phyloP scores from a whole-genome alignment of 2,329 filamentous ascomycete species.

The Diaporthe nobilis region DNA sequence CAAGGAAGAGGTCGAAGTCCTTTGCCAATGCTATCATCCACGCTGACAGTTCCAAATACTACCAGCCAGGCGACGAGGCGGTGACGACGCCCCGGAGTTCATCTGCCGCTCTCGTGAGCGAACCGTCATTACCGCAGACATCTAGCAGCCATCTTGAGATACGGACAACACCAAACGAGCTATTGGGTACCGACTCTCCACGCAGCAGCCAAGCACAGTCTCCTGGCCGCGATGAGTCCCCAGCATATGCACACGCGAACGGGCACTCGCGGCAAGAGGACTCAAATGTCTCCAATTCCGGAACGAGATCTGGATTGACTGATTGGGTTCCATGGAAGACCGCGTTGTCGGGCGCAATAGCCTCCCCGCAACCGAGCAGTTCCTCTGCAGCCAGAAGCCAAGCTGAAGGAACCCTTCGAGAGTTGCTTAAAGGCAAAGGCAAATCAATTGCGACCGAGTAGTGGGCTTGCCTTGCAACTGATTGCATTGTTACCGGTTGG shows the following conservation, averaged over 20 bases:
- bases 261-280: slow-evolving; percentile 46
- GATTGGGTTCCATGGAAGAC: slow-evolving; percentile 63
- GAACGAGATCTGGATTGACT: slow-evolving; percentile 57
- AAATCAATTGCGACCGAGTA: slow-evolving; percentile 44
- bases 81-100: slow-evolving; percentile 53
- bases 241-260: slow-evolving; percentile 43
- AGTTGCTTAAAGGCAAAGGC: slow-evolving; percentile 59
- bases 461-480: neutral
- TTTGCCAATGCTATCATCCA: slow-evolving; percentile 62
- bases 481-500: neutral
- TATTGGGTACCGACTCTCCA: slow-evolving; percentile 41
- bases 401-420: slow-evolving; percentile 70
- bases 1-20: slow-evolving; percentile 56
- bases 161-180: slow-evolving; percentile 52
- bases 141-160: slow-evolving; percentile 66
- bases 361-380: slow-evolving; percentile 25
- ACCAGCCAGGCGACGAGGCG: slow-evolving; percentile 48
- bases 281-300: slow-evolving; percentile 46
- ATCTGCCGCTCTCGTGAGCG: slow-evolving; percentile 63
- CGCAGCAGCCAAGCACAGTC: slow-evolving; percentile 48
- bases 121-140: slow-evolving; percentile 70
- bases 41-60: slow-evolving; percentile 55
- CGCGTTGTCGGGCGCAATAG: slow-evolving; percentile 47
- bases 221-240: slow-evolving; percentile 41
- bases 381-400: slow-evolving; percentile 53